phyloP scores from a whole-genome alignment of 169 alveolate species.

The Cryptosporidium andersoni region DNA sequence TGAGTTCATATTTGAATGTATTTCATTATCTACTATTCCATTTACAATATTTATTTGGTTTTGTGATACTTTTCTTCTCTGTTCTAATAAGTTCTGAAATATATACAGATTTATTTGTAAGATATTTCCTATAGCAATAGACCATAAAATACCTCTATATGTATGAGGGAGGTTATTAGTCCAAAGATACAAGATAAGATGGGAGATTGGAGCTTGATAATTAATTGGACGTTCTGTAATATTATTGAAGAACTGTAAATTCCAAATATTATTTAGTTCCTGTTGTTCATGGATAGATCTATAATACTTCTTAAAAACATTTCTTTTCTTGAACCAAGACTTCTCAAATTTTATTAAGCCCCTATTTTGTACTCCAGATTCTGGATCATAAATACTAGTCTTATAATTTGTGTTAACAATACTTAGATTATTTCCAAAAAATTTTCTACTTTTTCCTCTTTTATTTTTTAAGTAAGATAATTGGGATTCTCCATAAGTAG shows the following conservation, averaged over 20 bases:
- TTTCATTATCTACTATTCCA: background rate
- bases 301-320: background rate
- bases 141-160: constrained; percentile 57
- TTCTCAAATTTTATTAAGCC: no score
- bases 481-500: background rate
- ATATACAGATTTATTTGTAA: constrained; percentile 22
- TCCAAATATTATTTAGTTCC: background rate
- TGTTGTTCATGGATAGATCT: constrained; percentile 1
- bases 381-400: background rate
- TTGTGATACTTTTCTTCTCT: background rate
- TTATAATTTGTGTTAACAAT: background rate
- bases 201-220: constrained; percentile 63
- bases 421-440: background rate
- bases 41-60: background rate
- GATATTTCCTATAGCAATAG: constrained; percentile 31
- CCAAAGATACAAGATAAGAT: constrained; percentile 46
- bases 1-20: background rate
- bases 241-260: constrained; percentile 12
- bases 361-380: no score
- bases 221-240: constrained; percentile 9
- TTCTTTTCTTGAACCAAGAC: background rate
- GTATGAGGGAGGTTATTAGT: constrained; percentile 37
- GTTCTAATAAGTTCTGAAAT: constrained; percentile 6
- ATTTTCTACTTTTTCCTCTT: background rate
- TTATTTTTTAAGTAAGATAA: background rate